These are phyloP conservation scores for Baffinella frigidus DNA, from an alignment of 208 protist species.

Conservation along the genomic window DNA sequence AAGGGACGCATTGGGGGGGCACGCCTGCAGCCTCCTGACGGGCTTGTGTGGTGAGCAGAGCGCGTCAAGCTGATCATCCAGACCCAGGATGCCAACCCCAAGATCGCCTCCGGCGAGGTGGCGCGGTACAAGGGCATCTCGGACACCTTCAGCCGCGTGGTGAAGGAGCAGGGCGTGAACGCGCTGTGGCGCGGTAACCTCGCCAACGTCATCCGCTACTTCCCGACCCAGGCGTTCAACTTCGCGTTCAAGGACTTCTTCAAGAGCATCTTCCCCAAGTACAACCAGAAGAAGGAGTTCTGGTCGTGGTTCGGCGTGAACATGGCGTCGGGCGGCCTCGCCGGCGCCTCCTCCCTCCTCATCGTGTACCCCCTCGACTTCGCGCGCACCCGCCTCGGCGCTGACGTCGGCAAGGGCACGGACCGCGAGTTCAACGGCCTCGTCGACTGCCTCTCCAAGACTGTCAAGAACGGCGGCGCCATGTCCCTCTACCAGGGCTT, in stretches of 20 bases:
- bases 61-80: slow-evolving; percentile 55
- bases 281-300: slow-evolving; percentile 49
- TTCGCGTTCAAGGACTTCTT: slow-evolving; percentile 62
- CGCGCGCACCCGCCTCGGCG: slow-evolving; percentile 40
- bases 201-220: slow-evolving; percentile 60
- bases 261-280: slow-evolving; percentile 59
- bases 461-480: background rate
- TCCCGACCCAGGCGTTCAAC: slow-evolving; percentile 61
- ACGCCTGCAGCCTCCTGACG: too few species aligned
- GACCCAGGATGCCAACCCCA: slow-evolving; percentile 50
- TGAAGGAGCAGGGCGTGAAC: slow-evolving; percentile 5
- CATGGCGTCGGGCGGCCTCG: slow-evolving; percentile 48
- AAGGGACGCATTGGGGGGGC: too few species aligned
- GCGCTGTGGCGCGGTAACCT: slow-evolving; percentile 44
- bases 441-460: slow-evolving; percentile 25
- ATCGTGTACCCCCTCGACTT: slow-evolving; percentile 59
- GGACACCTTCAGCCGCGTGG: slow-evolving; percentile 9
- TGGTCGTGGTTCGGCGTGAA: slow-evolving; percentile 6
- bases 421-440: slow-evolving; percentile 54
- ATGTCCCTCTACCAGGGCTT: slow-evolving; percentile 44
- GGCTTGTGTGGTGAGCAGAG: too few species aligned
- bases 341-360: slow-evolving; percentile 51
- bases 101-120: slow-evolving; percentile 18
- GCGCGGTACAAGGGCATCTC: slow-evolving; percentile 48
- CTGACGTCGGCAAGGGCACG: slow-evolving; percentile 49